A percentile compares a stretch with the other conserved stretches of the same genome.
Conservation (phyloP, 73 alveolate genomes). For the Paramecium tetraurelia region DNA sequence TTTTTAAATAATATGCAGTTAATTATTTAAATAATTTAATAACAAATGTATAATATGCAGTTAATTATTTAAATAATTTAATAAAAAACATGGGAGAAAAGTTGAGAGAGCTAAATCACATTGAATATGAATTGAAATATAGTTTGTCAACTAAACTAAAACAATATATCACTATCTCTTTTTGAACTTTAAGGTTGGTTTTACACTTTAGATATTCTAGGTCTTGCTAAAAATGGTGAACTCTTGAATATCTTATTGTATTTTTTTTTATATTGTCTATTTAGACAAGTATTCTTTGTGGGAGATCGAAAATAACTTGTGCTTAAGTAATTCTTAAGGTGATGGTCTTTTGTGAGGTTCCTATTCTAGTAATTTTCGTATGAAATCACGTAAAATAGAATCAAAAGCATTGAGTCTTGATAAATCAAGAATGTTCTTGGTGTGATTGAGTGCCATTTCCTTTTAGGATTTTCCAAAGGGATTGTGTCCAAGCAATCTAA, state of each 20-base stretch:
- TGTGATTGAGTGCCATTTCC: background rate
- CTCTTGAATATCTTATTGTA: background rate
- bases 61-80: too few relatives aligned
- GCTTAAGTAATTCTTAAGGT: background rate
- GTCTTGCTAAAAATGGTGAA: background rate
- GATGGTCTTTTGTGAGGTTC: background rate
- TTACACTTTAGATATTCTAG: background rate
- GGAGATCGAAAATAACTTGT: background rate
- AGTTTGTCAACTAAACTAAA: background rate
- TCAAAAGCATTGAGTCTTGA: background rate
- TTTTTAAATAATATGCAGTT: background rate
- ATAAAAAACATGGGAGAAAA: background rate
- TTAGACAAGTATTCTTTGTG: background rate
- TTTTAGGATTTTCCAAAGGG: background rate
- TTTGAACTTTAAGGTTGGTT: background rate
- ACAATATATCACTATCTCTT: background rate
- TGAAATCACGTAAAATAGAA: background rate
- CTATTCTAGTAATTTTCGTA: background rate
- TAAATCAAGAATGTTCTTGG: background rate
- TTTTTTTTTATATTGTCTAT: background rate
- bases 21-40: background rate
- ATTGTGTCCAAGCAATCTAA: background rate
- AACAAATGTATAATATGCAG: background rate
- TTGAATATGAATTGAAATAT: background rate
- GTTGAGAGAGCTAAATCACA: background rate